Evolutionary conservation across 2,329 filamentous ascomycete species (phyloP).

Genomic region (Colletotrichum liriopes): DNA sequence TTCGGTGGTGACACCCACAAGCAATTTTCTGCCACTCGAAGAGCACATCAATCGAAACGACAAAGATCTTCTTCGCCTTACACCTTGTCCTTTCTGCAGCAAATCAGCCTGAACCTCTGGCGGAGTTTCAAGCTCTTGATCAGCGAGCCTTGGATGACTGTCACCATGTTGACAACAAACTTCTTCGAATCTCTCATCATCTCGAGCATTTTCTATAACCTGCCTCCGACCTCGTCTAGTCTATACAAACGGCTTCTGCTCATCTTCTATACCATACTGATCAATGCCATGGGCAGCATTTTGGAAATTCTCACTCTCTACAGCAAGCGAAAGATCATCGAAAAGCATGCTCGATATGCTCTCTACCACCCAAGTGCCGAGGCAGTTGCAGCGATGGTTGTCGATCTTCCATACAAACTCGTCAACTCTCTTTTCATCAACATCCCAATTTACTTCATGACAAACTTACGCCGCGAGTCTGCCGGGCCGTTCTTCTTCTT

Average conservation of each 20-base stretch:
- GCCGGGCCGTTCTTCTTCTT: slow-evolving; percentile 69
- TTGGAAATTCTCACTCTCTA: slow-evolving; percentile 51
- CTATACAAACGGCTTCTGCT: slow-evolving; percentile 64
- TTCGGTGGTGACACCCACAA: slow-evolving; percentile 23
- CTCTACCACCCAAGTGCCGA: slow-evolving; percentile 52
- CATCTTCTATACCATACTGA: slow-evolving; percentile 68
- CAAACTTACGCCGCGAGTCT: slow-evolving; percentile 67
- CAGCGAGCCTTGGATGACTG: slow-evolving; percentile 57
- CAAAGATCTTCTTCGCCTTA: slow-evolving; percentile 63
- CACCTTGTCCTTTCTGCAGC: slow-evolving; percentile 62
- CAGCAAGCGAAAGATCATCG: slow-evolving; percentile 47
- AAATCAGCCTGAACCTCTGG: slow-evolving; percentile 60
- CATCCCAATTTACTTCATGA: slow-evolving; percentile 76
- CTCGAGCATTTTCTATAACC: slow-evolving; percentile 66
- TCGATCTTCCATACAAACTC: slow-evolving; percentile 50
- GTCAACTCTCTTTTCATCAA: slow-evolving; percentile 72
- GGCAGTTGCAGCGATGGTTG: slow-evolving; percentile 25
- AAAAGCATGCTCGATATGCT: slow-evolving; percentile 49
- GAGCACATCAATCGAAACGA: slow-evolving; percentile 19
- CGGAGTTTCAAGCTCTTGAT: slow-evolving; percentile 57
- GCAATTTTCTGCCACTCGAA: slow-evolving; percentile 20
- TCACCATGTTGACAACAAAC: slow-evolving; percentile 59
- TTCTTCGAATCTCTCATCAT: slow-evolving; percentile 67
- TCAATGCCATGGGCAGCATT: slow-evolving; percentile 63
- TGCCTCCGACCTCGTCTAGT: slow-evolving; percentile 57